Evolutionary conservation across 176 grass and related monocot genomes (phyloP), one percentile per base, ranked within the genome.

Genomic region (Bromus sterilis): DNA sequence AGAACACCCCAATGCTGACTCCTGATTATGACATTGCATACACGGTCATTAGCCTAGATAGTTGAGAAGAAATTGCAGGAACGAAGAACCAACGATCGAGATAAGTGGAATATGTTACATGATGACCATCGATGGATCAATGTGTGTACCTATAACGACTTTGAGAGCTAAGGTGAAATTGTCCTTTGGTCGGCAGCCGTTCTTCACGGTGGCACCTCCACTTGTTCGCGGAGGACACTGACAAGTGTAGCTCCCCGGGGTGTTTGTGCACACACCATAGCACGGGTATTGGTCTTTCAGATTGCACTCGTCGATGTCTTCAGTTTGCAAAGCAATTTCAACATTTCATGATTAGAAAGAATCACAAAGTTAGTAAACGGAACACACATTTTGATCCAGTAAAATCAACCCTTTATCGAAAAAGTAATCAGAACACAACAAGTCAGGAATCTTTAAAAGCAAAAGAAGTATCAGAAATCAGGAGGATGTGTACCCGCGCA

Each of bases 271-370:
- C 30, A 8, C 57, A 9, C 89, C 92, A 9, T 80, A 74, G 84
- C 89, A 94, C 21, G 46, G 49, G 48, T 85, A 87, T 2, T 84
- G 0, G 0, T 82, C 4, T 23, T 21, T 18, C 14, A 20, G 35
- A 20, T 24, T 4, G 55, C 92, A 95, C 79, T 92, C 93, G 20
- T 95, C 23, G 66, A 92, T 88, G 51, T 95, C 93, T 92, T 80
- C 1, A 63, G 25, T 68, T 84, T 56, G 33, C 33, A 41, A 56
- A 56, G 29, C 23, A 59, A 25, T 25, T 39, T 18, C 48, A 21
- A 2, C 6, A 29, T 46, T 4, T 23, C 37, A 16, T 23, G 34
- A 7, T 41, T 33, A 68, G 0, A 12, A 5, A 28, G n/a, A 36
- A 57, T 23, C 3, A 12, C 3, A 29, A n/a, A n/a, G n/a, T n/a